Percentiles rank a stretch among this genome's conserved stretches.
Evolutionary conservation across 1,284 basidiomycete genomes (phyloP).

Genomic region (Sporisorium scitamineum): DNA sequence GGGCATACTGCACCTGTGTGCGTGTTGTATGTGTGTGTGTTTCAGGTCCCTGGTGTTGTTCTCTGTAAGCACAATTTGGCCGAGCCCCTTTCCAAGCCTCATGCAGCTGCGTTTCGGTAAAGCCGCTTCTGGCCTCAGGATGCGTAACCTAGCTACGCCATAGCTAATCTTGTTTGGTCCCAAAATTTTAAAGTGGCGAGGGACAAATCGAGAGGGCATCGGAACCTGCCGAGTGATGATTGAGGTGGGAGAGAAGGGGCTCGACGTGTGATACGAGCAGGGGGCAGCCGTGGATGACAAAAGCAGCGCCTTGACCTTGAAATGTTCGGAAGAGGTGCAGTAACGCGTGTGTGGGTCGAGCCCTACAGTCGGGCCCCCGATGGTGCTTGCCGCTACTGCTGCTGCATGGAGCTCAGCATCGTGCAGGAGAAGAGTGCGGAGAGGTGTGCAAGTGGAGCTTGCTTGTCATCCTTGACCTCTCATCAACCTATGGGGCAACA

Average conservation of each 20-base stretch:
- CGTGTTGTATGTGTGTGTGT: constrained; percentile 22
- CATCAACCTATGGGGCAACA: not conserved
- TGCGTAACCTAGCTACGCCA: too few relatives aligned
- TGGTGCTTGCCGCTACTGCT: not conserved
- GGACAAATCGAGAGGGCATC: not conserved
- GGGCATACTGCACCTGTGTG: not conserved
- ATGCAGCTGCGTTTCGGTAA: not conserved
- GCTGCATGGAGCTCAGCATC: not conserved
- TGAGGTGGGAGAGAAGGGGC: not conserved
- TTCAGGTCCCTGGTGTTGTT: constrained; percentile 33
- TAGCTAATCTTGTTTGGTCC: not conserved
- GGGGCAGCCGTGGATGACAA: not conserved
- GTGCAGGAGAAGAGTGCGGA: not conserved
- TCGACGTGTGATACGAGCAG: not conserved
- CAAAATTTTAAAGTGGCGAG: not conserved
- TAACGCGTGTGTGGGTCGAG: not conserved
- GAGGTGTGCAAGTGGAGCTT: not conserved
- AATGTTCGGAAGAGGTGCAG: not conserved
- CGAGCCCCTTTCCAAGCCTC: not conserved
- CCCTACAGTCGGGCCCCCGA: not conserved
- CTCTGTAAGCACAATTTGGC: constrained; percentile 8
- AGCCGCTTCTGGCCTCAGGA: not conserved
- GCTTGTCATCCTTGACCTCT: not conserved
- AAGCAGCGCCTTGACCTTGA: not conserved
- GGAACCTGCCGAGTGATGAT: not conserved